Conservation (phyloP, 805 yeast species). For the Kuraishia floccosa region DNA sequence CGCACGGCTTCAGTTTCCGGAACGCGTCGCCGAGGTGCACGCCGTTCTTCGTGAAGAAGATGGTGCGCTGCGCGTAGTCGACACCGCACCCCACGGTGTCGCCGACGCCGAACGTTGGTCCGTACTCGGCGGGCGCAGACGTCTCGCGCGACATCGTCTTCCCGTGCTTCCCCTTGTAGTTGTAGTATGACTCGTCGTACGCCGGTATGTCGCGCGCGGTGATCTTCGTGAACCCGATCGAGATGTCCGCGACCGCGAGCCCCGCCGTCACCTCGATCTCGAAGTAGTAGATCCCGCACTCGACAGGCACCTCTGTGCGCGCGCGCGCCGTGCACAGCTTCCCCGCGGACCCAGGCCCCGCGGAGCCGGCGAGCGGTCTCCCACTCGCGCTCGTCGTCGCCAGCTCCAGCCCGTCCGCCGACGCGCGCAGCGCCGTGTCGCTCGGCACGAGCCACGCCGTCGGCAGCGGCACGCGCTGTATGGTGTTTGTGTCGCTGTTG, state of each 20-base stretch:
- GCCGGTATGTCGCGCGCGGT: slow-evolving; percentile 25
- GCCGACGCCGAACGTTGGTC: slow-evolving; percentile 34
- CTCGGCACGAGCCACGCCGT: slow-evolving; percentile 13
- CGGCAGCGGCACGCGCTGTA: slow-evolving; percentile 10
- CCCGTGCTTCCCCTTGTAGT: slow-evolving; percentile 44
- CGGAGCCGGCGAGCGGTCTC: too few species aligned
- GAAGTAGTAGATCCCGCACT: slow-evolving; percentile 36
- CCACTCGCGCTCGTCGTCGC: slow-evolving; percentile 9
- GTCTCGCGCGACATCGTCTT: slow-evolving; percentile 22
- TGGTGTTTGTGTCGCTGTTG: slow-evolving; percentile 1
- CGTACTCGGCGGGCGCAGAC: slow-evolving; percentile 24
- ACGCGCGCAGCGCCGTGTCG: slow-evolving; percentile 9
- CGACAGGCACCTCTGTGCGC: slow-evolving; percentile 21
- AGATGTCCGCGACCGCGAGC: slow-evolving; percentile 25
- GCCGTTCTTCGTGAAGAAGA: slow-evolving; percentile 81
- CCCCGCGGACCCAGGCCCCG: slow-evolving; percentile 5
- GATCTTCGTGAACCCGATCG: slow-evolving; percentile 31
- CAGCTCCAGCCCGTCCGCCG: slow-evolving; percentile 11
- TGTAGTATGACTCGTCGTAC: slow-evolving; percentile 33
- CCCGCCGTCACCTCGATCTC: slow-evolving; percentile 30
- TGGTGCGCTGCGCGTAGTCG: slow-evolving; percentile 47
- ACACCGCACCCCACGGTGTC: slow-evolving; percentile 83
- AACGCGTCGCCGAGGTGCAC: slow-evolving; percentile 46
- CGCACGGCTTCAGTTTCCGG: slow-evolving; percentile 19
- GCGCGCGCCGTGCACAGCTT: slow-evolving; percentile 16